A percentile compares a stretch with the other conserved stretches of the same genome.
phyloP scores from a whole-genome alignment of 495 filamentous ascomycete genomes.

The Amniculicola lignicola region DNA sequence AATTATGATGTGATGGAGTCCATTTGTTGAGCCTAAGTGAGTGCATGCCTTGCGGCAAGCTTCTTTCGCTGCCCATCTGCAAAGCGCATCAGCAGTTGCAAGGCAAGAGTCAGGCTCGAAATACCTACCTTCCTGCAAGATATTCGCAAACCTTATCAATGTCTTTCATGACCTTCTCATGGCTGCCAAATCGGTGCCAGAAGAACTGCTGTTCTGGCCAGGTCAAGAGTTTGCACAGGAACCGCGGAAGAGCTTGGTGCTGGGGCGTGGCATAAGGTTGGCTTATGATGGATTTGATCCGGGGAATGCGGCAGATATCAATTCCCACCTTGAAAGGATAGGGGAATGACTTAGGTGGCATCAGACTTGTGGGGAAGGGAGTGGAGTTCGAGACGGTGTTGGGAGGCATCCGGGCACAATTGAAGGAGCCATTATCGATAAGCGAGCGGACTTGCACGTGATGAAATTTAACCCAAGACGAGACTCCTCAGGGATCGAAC shows the following conservation, averaged over 20 bases:
- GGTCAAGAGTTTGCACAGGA: constrained; percentile 21
- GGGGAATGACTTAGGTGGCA: constrained; percentile 25
- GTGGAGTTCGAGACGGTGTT: no score
- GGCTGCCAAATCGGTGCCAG: constrained; percentile 18
- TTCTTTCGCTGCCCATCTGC: constrained; percentile 32
- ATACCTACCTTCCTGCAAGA: constrained; percentile 24
- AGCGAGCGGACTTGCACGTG: no score
- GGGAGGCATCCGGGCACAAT: no score
- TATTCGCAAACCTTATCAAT: constrained; percentile 6
- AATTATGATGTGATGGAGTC: constrained; percentile 21
- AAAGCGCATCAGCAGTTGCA: neutral
- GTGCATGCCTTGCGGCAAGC: constrained; percentile 26
- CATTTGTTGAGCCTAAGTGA: constrained; percentile 2
- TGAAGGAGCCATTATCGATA: no score
- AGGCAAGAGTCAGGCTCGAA: neutral
- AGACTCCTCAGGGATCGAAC: no score
- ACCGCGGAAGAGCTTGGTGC: constrained; percentile 2
- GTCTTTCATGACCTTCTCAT: neutral
- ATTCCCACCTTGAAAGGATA: constrained; percentile 19
- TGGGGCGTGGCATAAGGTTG: neutral
- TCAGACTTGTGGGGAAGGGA: neutral
- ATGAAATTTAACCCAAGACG: no score
- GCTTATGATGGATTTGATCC: constrained; percentile 5
- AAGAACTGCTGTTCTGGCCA: constrained; percentile 28
- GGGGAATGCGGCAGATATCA: constrained; percentile 19